A percentile compares a stretch with the other conserved stretches of the same genome.
phyloP scores from a whole-genome alignment of 352 stramenopile species.

The Pythium monospermum region DNA sequence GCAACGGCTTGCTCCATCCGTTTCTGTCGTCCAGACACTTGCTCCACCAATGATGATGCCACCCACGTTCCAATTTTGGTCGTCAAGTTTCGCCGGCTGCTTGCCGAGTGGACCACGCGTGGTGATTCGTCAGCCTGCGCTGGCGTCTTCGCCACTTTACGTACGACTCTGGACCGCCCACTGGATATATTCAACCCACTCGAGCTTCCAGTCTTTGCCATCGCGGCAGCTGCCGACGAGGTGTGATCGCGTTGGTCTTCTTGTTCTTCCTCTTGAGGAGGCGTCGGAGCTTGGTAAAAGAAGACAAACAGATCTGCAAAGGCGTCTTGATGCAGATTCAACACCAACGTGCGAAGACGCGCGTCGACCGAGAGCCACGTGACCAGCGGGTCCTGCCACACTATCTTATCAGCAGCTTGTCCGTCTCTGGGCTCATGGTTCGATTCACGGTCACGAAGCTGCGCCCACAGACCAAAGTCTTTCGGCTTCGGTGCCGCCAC shows the following conservation, averaged over 20 bases:
- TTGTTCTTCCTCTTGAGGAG: background rate
- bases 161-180: slow-evolving; percentile 1
- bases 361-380: slow-evolving; percentile 68
- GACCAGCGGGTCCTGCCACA: slow-evolving; percentile 74
- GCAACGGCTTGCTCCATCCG: background rate
- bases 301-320: slow-evolving; percentile 74
- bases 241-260: background rate
- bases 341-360: slow-evolving; percentile 55
- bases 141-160: slow-evolving; percentile 14
- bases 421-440: background rate
- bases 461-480: slow-evolving; percentile 38
- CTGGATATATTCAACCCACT: background rate
- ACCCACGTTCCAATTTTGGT: slow-evolving; percentile 27
- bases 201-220: no score
- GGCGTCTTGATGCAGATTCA: slow-evolving; percentile 78
- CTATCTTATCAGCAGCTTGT: slow-evolving; percentile 24
- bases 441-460: slow-evolving; percentile 16
- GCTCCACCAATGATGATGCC: slow-evolving; percentile 15
- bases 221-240: background rate
- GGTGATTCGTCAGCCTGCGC: background rate
- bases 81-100: slow-evolving; percentile 7
- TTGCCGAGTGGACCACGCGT: no score
- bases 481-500: slow-evolving; percentile 59
- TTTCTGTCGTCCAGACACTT: slow-evolving; percentile 10
- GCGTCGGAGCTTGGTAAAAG: slow-evolving; percentile 34